Percentiles rank a stretch among this genome's conserved stretches.
phyloP scores from a whole-genome alignment of 768 basidiomycete species.

The Suillus clintonianus region DNA sequence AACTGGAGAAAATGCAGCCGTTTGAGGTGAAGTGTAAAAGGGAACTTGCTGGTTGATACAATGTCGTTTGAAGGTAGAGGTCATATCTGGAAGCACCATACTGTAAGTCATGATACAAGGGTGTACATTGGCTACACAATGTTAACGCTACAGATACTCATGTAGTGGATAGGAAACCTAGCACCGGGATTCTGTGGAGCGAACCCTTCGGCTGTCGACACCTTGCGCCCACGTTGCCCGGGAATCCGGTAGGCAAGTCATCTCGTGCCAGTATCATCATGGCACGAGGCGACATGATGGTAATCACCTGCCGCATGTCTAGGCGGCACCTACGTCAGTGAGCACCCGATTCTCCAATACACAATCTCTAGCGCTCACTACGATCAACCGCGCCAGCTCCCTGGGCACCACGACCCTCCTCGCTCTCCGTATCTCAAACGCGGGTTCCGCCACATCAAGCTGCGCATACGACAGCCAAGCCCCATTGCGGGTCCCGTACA shows the following conservation, averaged over 20 bases:
- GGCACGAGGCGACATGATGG: conserved; percentile 20
- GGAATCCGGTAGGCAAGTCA: conserved; percentile 6
- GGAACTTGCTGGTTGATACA: not conserved
- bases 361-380: conserved; percentile 12
- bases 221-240: conserved; percentile 6
- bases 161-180: not conserved
- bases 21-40: not conserved
- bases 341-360: not conserved
- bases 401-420: conserved; percentile 18
- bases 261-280: conserved; percentile 7
- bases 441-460: conserved; percentile 9
- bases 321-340: conserved; percentile 23
- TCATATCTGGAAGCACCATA: not conserved
- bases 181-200: not conserved
- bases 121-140: not conserved
- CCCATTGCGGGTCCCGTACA: conserved; percentile 12
- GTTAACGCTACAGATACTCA: not conserved
- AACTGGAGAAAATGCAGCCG: not conserved
- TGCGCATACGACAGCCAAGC: conserved; percentile 7
- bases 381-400: conserved; percentile 23
- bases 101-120: not conserved
- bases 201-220: not conserved
- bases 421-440: conserved; percentile 27
- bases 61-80: not conserved
- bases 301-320: conserved; percentile 12